Percentiles rank a stretch among this genome's conserved stretches.
phyloP scores from a whole-genome alignment of 2,329 filamentous ascomycete species.

The Fusarium cicatricum region DNA sequence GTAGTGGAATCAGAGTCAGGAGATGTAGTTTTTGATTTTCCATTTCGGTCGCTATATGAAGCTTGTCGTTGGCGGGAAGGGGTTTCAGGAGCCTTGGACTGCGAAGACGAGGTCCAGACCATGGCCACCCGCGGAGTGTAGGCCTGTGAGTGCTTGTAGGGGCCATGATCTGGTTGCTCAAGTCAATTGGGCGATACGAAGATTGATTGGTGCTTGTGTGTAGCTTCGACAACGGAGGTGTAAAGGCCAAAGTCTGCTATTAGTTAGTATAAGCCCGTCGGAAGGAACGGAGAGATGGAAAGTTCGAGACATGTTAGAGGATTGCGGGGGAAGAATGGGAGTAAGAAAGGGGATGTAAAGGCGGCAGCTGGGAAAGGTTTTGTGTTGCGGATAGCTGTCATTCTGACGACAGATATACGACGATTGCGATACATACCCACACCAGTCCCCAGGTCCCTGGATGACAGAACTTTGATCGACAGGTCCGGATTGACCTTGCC shows the following conservation, averaged over 20 bases:
- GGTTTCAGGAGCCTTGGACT: constrained; percentile 3
- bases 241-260: constrained; percentile 76
- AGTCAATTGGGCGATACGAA: constrained; percentile 70
- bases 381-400: constrained; percentile 1
- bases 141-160: constrained; percentile 24
- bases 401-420: constrained; percentile 33
- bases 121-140: constrained; percentile 49
- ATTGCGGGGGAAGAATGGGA: too few species aligned
- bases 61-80: constrained; percentile 8
- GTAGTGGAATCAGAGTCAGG: constrained; percentile 8
- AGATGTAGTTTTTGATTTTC: constrained; percentile 17
- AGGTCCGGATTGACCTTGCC: constrained; percentile 81
- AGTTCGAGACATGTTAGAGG: too few species aligned
- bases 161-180: constrained; percentile 42
- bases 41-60: constrained; percentile 5
- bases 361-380: neutral
- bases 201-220: constrained; percentile 81
- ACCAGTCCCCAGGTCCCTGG: constrained; percentile 72
- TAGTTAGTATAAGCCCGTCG: neutral
- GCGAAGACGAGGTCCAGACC: constrained; percentile 47
- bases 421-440: constrained; percentile 66
- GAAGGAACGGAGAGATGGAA: too few species aligned
- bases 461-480: constrained; percentile 73
- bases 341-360: too few species aligned
- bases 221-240: constrained; percentile 83